Evolutionary conservation across 805 yeast species (phyloP).

Genomic region (Zygoascus ofunaensis): DNA sequence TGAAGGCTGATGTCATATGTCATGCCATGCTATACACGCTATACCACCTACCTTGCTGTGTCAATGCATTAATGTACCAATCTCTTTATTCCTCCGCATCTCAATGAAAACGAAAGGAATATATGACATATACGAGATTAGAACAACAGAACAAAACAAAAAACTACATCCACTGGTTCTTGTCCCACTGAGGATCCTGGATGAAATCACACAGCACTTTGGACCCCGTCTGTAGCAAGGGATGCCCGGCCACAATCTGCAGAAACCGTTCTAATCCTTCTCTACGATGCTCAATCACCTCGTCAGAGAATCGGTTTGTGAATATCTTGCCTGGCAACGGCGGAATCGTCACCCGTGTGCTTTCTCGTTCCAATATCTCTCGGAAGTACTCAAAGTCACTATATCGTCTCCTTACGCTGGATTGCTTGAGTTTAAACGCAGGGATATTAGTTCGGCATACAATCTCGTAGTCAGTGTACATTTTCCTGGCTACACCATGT

Average conservation of each 20-base stretch:
- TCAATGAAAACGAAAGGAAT: too few relatives aligned
- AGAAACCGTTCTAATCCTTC: conserved; percentile 77
- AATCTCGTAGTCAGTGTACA: conserved; percentile 89
- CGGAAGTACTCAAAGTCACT: conserved; percentile 82
- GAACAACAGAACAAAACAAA: too few relatives aligned
- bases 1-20: too few relatives aligned
- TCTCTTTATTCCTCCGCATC: too few relatives aligned
- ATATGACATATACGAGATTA: too few relatives aligned
- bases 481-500: conserved; percentile 51
- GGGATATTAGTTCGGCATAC: conserved; percentile 66
- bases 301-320: conserved; percentile 68
- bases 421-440: conserved; percentile 55
- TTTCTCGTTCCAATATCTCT: conserved; percentile 63
- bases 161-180: conserved; percentile 21
- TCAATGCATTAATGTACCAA: too few relatives aligned
- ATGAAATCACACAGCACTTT: conserved; percentile 71
- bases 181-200: conserved; percentile 78
- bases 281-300: conserved; percentile 74
- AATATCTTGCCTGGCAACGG: conserved; percentile 83
- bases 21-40: too few relatives aligned
- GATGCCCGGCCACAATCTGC: conserved; percentile 77
- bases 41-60: too few relatives aligned
- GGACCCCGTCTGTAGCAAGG: conserved; percentile 81
- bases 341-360: conserved; percentile 75
- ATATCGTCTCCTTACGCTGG: conserved; percentile 75